Conservation (phyloP, 495 filamentous ascomycete genomes). For the Hypoxylon intermedium region DNA sequence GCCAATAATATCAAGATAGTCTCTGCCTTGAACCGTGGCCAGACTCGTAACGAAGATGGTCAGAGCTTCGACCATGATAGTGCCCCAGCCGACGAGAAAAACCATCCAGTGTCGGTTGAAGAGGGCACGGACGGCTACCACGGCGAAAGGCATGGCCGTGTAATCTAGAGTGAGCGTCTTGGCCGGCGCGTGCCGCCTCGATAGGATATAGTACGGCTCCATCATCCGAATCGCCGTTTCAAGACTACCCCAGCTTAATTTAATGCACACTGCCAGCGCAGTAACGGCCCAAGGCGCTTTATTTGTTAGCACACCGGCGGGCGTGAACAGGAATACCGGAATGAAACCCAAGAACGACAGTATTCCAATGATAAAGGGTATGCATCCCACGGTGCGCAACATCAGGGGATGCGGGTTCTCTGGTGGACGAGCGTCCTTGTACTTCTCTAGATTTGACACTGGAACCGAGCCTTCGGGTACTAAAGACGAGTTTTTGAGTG, state of each 20-base stretch:
- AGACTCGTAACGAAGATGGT: slow-evolving; percentile 72
- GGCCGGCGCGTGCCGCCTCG: slow-evolving; percentile 65
- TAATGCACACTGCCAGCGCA: slow-evolving; percentile 66
- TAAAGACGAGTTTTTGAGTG: slow-evolving; percentile 71
- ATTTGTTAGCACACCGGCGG: slow-evolving; percentile 60
- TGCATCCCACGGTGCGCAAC: slow-evolving; percentile 63
- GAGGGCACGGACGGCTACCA: slow-evolving; percentile 64
- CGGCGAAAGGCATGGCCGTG: slow-evolving; percentile 71
- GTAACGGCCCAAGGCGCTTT: slow-evolving; percentile 71
- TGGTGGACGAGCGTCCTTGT: slow-evolving; percentile 49
- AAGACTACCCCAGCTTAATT: slow-evolving; percentile 71
- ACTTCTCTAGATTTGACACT: slow-evolving; percentile 43
- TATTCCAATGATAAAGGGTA: slow-evolving; percentile 62
- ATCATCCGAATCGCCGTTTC: slow-evolving; percentile 76
- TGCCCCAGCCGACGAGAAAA: slow-evolving; percentile 65
- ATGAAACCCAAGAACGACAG: slow-evolving; percentile 60
- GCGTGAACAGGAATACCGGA: slow-evolving; percentile 64
- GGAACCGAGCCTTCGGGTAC: slow-evolving; percentile 53
- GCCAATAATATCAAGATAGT: slow-evolving; percentile 52
- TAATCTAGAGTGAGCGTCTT: slow-evolving; percentile 74
- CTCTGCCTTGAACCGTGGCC: slow-evolving; percentile 62
- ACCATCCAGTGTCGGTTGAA: slow-evolving; percentile 70
- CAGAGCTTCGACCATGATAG: slow-evolving; percentile 69
- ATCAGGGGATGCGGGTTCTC: slow-evolving; percentile 74
- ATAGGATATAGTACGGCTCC: slow-evolving; percentile 76